Evolutionary conservation across 768 basidiomycete species (phyloP).

Genomic region (Pulveroboletus ravenelii): DNA sequence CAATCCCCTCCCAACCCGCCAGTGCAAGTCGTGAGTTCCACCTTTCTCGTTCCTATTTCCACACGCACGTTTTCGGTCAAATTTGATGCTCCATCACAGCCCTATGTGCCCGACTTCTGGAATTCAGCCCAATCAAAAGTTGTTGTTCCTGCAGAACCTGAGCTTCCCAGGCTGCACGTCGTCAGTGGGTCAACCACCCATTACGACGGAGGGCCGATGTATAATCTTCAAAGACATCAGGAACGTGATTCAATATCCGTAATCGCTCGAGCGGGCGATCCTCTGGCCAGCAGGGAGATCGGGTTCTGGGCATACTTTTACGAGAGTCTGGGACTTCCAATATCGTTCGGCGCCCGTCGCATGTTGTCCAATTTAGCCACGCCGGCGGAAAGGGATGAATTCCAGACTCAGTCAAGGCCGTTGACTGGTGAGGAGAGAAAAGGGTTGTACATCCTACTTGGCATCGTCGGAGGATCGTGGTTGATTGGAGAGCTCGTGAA

Average conservation of each 20-base stretch:
- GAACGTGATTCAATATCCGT: constrained; percentile 2
- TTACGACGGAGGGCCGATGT: constrained; percentile 43
- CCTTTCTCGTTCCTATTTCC: neutral
- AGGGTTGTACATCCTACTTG: constrained; percentile 47
- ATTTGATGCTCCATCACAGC: constrained; percentile 35
- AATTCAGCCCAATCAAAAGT: constrained; percentile 41
- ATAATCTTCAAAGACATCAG: constrained; percentile 33
- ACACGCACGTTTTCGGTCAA: neutral
- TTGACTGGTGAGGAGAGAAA: constrained; percentile 41
- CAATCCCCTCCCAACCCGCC: constrained; percentile 38
- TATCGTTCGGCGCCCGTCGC: constrained; percentile 24
- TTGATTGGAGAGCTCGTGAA: constrained; percentile 36
- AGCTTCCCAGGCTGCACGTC: constrained; percentile 46
- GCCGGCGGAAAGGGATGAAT: constrained; percentile 15
- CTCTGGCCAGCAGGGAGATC: constrained; percentile 8
- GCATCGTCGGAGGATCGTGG: constrained; percentile 47
- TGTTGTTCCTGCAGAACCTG: constrained; percentile 21
- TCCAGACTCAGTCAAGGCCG: constrained; percentile 24
- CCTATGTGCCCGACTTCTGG: constrained; percentile 58
- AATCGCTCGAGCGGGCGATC: constrained; percentile 7
- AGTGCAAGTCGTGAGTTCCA: constrained; percentile 53
- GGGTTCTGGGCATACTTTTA: constrained; percentile 34
- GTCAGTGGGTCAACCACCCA: constrained; percentile 46
- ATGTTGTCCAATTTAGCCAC: constrained; percentile 8
- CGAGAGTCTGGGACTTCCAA: constrained; percentile 36